These are phyloP conservation scores for Apiospora sp. DNA, from an alignment of 2,329 filamentous ascomycete species.

Conservation along the genomic window DNA sequence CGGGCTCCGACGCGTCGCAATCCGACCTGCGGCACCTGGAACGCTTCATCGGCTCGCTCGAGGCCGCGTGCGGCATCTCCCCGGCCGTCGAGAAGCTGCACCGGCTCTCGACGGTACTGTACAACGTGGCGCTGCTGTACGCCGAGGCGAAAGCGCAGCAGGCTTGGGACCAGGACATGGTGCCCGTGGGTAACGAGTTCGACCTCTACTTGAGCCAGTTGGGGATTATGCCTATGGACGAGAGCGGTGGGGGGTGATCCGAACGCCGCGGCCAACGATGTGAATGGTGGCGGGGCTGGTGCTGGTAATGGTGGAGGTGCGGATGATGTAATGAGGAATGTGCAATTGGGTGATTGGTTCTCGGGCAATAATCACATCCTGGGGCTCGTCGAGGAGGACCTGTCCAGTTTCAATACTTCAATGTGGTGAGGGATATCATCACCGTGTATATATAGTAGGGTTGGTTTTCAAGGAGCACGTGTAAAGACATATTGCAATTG, in stretches of 20 bases:
- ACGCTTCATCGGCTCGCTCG: constrained; percentile 60
- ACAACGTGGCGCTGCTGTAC: constrained; percentile 65
- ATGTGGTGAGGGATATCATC: constrained; percentile 27
- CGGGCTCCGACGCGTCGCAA: constrained; percentile 32
- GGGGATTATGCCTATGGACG: constrained; percentile 43
- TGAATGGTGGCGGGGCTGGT: constrained; percentile 21
- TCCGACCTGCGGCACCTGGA: constrained; percentile 55
- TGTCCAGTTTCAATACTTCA: constrained; percentile 41
- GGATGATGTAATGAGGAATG: constrained; percentile 35
- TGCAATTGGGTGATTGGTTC: constrained; percentile 45
- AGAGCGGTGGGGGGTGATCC: constrained; percentile 13
- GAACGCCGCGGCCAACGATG: not conserved
- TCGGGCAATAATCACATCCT: constrained; percentile 44
- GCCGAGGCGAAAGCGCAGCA: constrained; percentile 58
- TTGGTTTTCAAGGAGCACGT: not conserved
- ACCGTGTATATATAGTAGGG: not conserved
- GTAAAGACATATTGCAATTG: not conserved
- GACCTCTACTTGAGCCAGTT: constrained; percentile 44
- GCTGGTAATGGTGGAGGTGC: constrained; percentile 24
- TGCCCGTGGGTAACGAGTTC: constrained; percentile 42
- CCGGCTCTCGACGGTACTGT: constrained; percentile 65
- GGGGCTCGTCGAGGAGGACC: constrained; percentile 43
- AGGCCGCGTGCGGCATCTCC: constrained; percentile 52
- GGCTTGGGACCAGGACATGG: constrained; percentile 43
- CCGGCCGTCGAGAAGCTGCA: constrained; percentile 62